Evolutionary conservation across 495 filamentous ascomycete genomes (phyloP).

Genomic region (Penicillium pulvis): DNA sequence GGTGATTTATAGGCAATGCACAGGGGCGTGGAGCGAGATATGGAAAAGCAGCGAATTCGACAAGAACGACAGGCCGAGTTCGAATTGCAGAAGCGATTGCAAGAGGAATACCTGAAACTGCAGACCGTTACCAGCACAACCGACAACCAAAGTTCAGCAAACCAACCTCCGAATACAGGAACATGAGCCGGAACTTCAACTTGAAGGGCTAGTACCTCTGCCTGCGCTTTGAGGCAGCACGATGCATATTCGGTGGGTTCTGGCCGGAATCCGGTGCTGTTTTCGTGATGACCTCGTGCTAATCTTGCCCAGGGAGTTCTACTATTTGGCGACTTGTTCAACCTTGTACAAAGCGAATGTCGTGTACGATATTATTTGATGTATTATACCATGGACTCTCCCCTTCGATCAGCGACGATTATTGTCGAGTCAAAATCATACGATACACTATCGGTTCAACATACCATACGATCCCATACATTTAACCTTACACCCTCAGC

Average conservation of each 20-base stretch:
- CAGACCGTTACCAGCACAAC: slow-evolving; percentile 61
- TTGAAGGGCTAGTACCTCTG: slow-evolving; percentile 6
- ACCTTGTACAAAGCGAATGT: slow-evolving; percentile 14
- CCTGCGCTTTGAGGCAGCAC: neutral
- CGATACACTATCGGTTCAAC: neutral
- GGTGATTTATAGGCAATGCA: slow-evolving; percentile 79
- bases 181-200: slow-evolving; percentile 16
- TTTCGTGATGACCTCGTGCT: neutral
- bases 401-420: slow-evolving; percentile 3
- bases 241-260: slow-evolving; percentile 14
- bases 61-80: slow-evolving; percentile 89
- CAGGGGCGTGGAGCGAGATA: slow-evolving; percentile 87
- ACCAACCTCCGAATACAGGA: slow-evolving; percentile 18
- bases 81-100: slow-evolving; percentile 81
- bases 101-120: slow-evolving; percentile 87
- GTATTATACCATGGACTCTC: slow-evolving; percentile 21
- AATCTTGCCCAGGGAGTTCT: slow-evolving; percentile 6
- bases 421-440: neutral
- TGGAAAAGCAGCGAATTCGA: slow-evolving; percentile 91
- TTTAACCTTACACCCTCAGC: neutral
- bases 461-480: neutral
- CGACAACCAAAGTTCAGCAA: slow-evolving; percentile 22
- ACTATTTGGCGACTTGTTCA: slow-evolving; percentile 2
- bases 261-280: neutral
- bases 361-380: slow-evolving; percentile 22